Evolutionary conservation across 2,329 filamentous ascomycete genomes (phyloP).

Genomic region (Talaromyces sp.): DNA sequence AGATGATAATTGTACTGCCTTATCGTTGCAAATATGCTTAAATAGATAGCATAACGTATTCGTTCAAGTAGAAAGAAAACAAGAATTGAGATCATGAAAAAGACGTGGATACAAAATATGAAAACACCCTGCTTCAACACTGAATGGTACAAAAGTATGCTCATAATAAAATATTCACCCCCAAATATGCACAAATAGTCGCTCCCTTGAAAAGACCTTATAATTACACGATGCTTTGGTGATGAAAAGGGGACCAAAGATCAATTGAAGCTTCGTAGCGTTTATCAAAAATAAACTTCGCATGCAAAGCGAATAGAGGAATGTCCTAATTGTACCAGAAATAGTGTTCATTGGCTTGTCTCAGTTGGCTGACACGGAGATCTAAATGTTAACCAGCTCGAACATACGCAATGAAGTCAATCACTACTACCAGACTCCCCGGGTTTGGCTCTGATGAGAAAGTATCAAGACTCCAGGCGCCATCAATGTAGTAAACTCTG

Average conservation of each 20-base stretch:
- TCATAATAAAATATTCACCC: neutral
- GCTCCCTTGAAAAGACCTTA: neutral
- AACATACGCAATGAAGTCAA: neutral
- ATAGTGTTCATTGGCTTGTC: neutral
- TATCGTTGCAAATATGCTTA: neutral
- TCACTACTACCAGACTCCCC: neutral
- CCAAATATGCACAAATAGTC: neutral
- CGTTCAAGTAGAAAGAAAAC: neutral
- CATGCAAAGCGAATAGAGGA: neutral
- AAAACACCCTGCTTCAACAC: neutral
- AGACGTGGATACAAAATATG: neutral
- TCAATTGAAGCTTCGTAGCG: neutral
- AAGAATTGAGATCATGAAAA: neutral
- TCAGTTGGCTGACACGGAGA: neutral
- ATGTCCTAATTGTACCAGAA: neutral
- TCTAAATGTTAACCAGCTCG: neutral
- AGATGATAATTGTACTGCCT: neutral
- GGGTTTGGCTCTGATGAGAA: neutral
- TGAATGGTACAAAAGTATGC: neutral
- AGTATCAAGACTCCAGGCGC: conserved; percentile 6
- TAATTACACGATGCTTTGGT: neutral
- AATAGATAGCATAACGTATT: neutral
- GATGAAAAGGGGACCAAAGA: neutral
- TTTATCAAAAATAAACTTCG: neutral
- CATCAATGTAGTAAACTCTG: conserved; percentile 7